Percentiles rank a stretch among this genome's conserved stretches.
phyloP scores from a whole-genome alignment of 108 stramenopile species.

The Stephanodiscus triporus region DNA sequence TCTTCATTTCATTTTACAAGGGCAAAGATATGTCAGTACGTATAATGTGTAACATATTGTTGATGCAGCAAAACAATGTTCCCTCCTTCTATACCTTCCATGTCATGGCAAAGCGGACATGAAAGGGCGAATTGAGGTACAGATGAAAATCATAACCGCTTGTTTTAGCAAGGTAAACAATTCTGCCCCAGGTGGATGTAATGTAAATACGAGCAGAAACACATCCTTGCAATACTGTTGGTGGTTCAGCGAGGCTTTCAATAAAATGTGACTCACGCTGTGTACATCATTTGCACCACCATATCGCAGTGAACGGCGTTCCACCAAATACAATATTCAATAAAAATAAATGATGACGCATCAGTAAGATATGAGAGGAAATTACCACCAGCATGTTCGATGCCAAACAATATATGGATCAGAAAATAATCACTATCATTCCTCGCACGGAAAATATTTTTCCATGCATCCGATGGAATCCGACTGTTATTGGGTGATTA shows the following conservation, averaged over 20 bases:
- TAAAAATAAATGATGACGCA: not conserved
- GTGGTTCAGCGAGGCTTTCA: not conserved
- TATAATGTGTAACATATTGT: not conserved
- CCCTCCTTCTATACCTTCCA: constrained; percentile 56
- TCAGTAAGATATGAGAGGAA: constrained; percentile 23
- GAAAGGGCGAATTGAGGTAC: constrained; percentile 46
- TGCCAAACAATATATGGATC: constrained; percentile 21
- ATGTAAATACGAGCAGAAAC: constrained; percentile 46
- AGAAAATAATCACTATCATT: constrained; percentile 53
- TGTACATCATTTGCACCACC: not conserved
- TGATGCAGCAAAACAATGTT: constrained; percentile 3
- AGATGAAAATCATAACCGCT: constrained; percentile 6
- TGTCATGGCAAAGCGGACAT: constrained; percentile 27
- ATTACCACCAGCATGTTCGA: not conserved
- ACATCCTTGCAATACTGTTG: constrained; percentile 37
- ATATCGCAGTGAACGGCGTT: not conserved
- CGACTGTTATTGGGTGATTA: constrained; percentile 53
- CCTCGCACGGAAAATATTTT: constrained; percentile 10
- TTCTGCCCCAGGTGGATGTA: constrained; percentile 36
- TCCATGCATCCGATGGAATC: constrained; percentile 44
- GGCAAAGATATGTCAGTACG: no score
- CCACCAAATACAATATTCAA: not conserved
- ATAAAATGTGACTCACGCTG: not conserved
- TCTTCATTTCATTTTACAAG: not conserved
- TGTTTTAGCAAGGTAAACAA: constrained; percentile 52